Evolutionary conservation across 2,329 filamentous ascomycete genomes (phyloP), one percentile per base, ranked within the genome.

Genomic region (Penicillium sp.): DNA sequence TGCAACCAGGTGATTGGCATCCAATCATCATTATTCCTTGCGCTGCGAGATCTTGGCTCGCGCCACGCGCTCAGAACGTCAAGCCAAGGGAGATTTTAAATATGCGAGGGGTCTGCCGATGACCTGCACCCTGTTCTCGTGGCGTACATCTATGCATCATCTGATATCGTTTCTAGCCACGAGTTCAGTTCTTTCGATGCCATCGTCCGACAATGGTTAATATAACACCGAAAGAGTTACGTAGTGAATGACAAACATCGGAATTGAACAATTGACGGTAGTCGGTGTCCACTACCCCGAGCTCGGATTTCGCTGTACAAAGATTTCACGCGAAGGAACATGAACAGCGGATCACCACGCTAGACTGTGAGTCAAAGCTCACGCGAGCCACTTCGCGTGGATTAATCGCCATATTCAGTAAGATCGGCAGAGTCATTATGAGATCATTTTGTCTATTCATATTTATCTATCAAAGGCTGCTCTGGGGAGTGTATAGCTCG

Each of bases 1-100:
- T 24, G 30, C 24, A 36, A 27, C 44, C 40, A 38, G 40, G 40
- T 49, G 47, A 44, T 30, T 14, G 9, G 9, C 22, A 44, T 44
- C 47, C 47, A 49, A 49, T 49, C 40, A 49, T 20, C 39, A 38
- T 14, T 1, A 16, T 14, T 39, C n/a, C 22, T 43, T 9, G 10
- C 31, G 27, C 18, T 24, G 36, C 11, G 2, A 39, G 16, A 41
- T 47, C 27, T 40, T 47, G 45, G 45, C 36, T 31, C 27, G 45
- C 13, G 22, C 45, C 45, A 47, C 25, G 45, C 35, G 45, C 35
- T 40, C 27, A 30, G 20, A 33, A 35, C 45, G 45, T 22, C 36
- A 39, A 22, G 36, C 22, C 30, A 33, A 13, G 30, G 30, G 30
- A 33, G 30, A 33, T 5, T 16, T 5, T 14, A 33, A n/a, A 33